phyloP scores from a whole-genome alignment of 345 rosid genomes.

The Cardiospermum halicacabum region DNA sequence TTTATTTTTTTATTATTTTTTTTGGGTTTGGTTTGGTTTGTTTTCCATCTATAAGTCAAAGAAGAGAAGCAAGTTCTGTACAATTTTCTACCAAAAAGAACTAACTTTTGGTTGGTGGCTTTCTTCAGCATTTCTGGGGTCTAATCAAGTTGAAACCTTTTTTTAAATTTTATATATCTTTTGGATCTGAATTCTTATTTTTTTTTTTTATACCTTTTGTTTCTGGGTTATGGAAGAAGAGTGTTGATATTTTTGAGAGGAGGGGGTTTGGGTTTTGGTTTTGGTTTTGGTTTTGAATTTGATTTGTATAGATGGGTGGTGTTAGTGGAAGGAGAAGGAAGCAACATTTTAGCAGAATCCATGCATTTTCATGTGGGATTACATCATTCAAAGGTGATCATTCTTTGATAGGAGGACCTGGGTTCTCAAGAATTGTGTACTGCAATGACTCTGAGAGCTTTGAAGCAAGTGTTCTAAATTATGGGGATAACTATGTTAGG shows the following conservation, averaged over 20 bases:
- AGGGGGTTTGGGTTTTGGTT: too few relatives aligned
- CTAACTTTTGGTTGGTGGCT: not conserved
- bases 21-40: too few relatives aligned
- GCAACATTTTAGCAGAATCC: constrained; percentile 59
- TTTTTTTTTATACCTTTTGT: too few relatives aligned
- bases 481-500: constrained; percentile 61
- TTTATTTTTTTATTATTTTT: too few relatives aligned
- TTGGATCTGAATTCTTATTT: not conserved
- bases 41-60: constrained; percentile 32
- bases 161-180: not conserved
- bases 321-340: constrained; percentile 51
- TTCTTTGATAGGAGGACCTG: constrained; percentile 88
- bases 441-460: constrained; percentile 73
- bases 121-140: not conserved
- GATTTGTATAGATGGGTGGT: constrained; percentile 41
- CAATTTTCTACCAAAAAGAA: not conserved
- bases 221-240: constrained; percentile 2
- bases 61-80: constrained; percentile 10
- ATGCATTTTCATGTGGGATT: constrained; percentile 60
- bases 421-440: constrained; percentile 74
- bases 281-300: too few relatives aligned
- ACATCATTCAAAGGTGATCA: constrained; percentile 63
- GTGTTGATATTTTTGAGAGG: not conserved
- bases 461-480: constrained; percentile 45
- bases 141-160: not conserved